Base-by-base conservation (phyloP, 163 green algal genomes). In the Volvox carteri region DNA sequence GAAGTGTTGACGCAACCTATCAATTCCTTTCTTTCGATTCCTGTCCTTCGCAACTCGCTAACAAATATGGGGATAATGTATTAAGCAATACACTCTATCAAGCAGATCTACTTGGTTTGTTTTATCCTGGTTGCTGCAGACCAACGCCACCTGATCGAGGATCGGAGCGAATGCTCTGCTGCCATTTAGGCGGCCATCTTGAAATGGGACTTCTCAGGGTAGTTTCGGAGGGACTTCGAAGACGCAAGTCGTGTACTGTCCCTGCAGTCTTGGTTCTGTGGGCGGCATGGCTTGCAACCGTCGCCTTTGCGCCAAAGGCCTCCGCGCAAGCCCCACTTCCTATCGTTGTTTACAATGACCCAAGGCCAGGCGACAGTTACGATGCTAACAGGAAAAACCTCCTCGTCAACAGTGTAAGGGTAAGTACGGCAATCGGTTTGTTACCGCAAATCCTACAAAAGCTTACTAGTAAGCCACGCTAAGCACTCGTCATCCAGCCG, bases 281-380 rank as follows among this genome's bases (percentile, higher is more conserved):
- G 65, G 65, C 65, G 65, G 30, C 65, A 48, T 48, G 30, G 65
- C 65, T 75, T 46, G 5, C 23, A 46, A 19, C 33, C 33, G 33
- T 21, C 16, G 65, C 35, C 6, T 35, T 75, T 2, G 65, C 65
- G 4, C 33, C 30, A 9, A 42, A 33, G 33, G 46, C 65, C n/a
- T 7, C 21, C 7, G 39, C 41, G 70, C 70, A 78, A 78, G 73
- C 46, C n/a, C 73, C 62, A 25, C 1, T 28, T 4, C 73, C 73
- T 42, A 46, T 80, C 3, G 73, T 28, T 46, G 73, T 60, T 5
- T 80, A 80, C 25, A 60, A 65, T 46, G 73, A 80, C 42, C 44
- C 42, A 6, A 80, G 44, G 44, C 44, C 73, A 2, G 70, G 70
- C 18, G 73, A 65, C 7, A 42, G 18, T 25, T 39, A 52, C 18